These are phyloP conservation scores for Perilla frutescens DNA, from an alignment of 257 asterid species.

Conservation along the genomic window DNA sequence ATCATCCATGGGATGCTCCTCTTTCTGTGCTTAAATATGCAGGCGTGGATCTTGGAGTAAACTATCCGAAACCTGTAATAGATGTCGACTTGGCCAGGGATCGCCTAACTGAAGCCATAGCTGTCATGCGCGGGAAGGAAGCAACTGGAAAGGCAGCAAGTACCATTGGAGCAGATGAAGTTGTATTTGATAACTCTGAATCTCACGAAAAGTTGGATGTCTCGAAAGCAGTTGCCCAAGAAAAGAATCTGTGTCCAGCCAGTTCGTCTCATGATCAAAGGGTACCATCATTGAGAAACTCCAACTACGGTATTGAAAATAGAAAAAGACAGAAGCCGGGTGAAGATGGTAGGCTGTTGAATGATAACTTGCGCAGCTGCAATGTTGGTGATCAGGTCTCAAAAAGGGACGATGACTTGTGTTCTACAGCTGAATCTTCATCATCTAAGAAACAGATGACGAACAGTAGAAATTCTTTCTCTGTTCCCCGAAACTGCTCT, in stretches of 20 bases:
- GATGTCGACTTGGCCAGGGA: conserved; percentile 78
- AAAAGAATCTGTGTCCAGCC: conserved; percentile 49
- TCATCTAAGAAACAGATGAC: conserved; percentile 57
- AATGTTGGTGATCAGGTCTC: conserved; percentile 35
- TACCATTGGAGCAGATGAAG: conserved; percentile 54
- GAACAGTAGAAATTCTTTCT: conserved; percentile 45
- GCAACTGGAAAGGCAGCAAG: conserved; percentile 48
- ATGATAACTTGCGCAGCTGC: conserved; percentile 37
- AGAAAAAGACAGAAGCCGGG: conserved; percentile 54
- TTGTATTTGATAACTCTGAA: conserved; percentile 71
- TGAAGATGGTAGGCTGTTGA: conserved; percentile 43
- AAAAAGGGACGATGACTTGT: conserved; percentile 59
- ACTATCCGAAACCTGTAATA: conserved; percentile 82
- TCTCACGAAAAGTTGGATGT: conserved; percentile 26
- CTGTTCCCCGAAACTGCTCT: conserved; percentile 60
- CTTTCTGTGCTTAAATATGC: conserved; percentile 65
- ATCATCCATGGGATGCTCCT: conserved; percentile 97
- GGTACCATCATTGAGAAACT: conserved; percentile 73
- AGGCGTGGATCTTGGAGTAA: conserved; percentile 82
- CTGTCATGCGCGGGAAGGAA: conserved; percentile 62
- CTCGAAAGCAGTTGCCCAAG: conserved; percentile 44
- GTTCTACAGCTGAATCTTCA: conserved; percentile 92
- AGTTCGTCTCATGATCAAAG: conserved; percentile 77
- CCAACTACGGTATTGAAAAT: conserved; percentile 30
- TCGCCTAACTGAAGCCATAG: conserved; percentile 69